phyloP scores from a whole-genome alignment of 164 flowering plant genomes.

The Tetracentron sinense region DNA sequence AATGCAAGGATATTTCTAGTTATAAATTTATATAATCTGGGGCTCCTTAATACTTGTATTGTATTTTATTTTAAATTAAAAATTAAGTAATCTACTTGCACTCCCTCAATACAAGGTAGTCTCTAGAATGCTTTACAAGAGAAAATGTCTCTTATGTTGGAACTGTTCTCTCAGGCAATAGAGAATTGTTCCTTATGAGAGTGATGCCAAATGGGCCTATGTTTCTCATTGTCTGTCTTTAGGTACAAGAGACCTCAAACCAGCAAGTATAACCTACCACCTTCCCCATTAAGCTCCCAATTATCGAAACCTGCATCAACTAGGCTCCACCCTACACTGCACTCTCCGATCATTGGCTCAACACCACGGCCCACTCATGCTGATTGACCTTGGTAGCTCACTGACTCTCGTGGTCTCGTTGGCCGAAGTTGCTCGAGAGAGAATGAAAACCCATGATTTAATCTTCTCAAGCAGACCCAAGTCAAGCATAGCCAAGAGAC shows the following conservation, averaged over 20 bases:
- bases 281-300: slow-evolving; percentile 7
- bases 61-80: too few species aligned
- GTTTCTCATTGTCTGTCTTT: neutral
- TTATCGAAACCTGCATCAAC: slow-evolving; percentile 9
- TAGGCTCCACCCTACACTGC: neutral
- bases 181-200: too few species aligned
- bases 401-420: slow-evolving; percentile 15
- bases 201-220: too few species aligned
- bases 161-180: too few species aligned
- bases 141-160: too few species aligned
- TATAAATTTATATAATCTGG: too few species aligned
- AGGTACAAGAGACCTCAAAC: neutral
- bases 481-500: neutral
- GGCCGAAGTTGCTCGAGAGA: slow-evolving; percentile 5
- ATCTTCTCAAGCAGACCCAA: slow-evolving; percentile 8
- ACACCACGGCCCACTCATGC: slow-evolving; percentile 10
- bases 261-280: neutral
- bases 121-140: too few species aligned
- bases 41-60: too few species aligned
- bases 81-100: too few species aligned
- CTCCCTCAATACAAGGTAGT: too few species aligned
- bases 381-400: neutral
- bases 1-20: too few species aligned
- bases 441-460: slow-evolving; percentile 12
- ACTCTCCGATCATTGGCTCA: neutral